A percentile compares a stretch with the other conserved stretches of the same genome.
Conservation (phyloP, 352 stramenopile genomes). For the Globisporangium takayamanum region DNA sequence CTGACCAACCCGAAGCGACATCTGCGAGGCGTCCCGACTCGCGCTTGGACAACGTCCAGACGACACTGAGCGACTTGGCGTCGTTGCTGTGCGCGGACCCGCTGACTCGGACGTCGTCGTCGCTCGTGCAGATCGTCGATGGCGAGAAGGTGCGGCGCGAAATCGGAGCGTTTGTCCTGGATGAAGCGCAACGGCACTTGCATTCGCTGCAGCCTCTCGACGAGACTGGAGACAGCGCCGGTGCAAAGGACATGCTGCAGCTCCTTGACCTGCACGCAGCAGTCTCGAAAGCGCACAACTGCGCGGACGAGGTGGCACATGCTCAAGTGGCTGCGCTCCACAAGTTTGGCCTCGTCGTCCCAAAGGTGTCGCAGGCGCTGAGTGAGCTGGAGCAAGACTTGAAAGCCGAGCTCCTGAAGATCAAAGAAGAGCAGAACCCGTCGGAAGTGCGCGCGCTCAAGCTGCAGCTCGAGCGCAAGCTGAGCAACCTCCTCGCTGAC, state of each 20-base stretch:
- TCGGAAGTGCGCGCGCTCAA: conserved; percentile 37
- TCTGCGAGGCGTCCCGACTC: conserved; percentile 16
- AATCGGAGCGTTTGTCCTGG: conserved; percentile 40
- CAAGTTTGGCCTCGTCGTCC: conserved; percentile 36
- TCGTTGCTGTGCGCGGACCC: conserved; percentile 36
- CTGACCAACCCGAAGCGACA: conserved; percentile 12
- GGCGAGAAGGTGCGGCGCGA: conserved; percentile 48
- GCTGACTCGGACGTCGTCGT: conserved; percentile 39
- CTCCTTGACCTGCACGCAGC: conserved; percentile 35
- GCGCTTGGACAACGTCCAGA: conserved; percentile 21
- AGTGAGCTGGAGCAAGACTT: conserved; percentile 43
- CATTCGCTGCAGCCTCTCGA: not conserved
- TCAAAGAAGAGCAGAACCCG: conserved; percentile 54
- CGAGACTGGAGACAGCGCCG: not conserved
- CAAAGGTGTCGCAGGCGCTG: conserved; percentile 28
- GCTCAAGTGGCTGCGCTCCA: conserved; percentile 23
- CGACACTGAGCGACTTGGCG: conserved; percentile 30
- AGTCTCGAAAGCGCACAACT: conserved; percentile 41
- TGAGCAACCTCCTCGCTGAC: conserved; percentile 18
- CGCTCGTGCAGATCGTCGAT: conserved; percentile 37
- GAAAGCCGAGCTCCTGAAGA: conserved; percentile 23
- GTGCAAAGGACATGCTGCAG: conserved; percentile 11
- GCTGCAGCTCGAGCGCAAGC: conserved; percentile 33
- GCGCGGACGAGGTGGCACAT: conserved; percentile 37
- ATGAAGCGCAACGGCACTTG: conserved; percentile 33